Percentiles rank a stretch among this genome's conserved stretches.
phyloP scores from a whole-genome alignment of 2,329 filamentous ascomycete species.

The Arthrobotrys iridis region DNA sequence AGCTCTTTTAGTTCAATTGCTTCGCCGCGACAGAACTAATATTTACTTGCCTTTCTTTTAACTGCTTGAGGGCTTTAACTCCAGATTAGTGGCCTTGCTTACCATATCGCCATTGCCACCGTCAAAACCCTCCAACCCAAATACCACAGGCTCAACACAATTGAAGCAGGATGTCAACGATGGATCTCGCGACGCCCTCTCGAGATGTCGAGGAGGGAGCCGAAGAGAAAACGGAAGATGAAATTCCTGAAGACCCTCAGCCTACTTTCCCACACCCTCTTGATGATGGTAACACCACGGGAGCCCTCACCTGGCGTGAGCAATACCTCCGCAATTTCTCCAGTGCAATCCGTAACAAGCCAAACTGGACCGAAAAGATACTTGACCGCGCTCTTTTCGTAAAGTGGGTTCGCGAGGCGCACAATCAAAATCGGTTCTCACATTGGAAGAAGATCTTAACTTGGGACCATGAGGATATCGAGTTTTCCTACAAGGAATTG shows the following conservation, averaged over 20 bases:
- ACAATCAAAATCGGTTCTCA: background rate
- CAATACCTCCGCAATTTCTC: constrained; percentile 41
- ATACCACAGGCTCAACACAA: background rate
- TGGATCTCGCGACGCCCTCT: background rate
- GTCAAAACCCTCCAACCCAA: background rate
- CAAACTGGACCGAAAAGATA: constrained; percentile 50
- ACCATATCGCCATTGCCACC: too few species aligned
- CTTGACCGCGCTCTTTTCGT: constrained; percentile 24
- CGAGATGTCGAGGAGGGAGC: background rate
- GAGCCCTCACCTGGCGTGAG: constrained; percentile 32
- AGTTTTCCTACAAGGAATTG: constrained; percentile 32
- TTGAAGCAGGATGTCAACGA: background rate
- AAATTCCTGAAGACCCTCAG: background rate
- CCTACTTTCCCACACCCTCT: constrained; percentile 29
- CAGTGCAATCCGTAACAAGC: constrained; percentile 29
- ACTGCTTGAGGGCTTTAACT: too few species aligned
- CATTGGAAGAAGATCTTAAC: constrained; percentile 8
- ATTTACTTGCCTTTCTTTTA: too few species aligned
- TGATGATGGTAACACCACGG: background rate
- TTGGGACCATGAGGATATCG: constrained; percentile 30
- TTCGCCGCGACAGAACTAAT: background rate
- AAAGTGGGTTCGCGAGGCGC: constrained; percentile 48
- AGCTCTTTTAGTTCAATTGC: background rate
- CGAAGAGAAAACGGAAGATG: background rate
- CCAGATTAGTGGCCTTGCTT: too few species aligned